Evolutionary conservation across 2,329 filamentous ascomycete genomes (phyloP), one percentile per base, ranked within the genome.

Genomic region (Septoria petroselini): DNA sequence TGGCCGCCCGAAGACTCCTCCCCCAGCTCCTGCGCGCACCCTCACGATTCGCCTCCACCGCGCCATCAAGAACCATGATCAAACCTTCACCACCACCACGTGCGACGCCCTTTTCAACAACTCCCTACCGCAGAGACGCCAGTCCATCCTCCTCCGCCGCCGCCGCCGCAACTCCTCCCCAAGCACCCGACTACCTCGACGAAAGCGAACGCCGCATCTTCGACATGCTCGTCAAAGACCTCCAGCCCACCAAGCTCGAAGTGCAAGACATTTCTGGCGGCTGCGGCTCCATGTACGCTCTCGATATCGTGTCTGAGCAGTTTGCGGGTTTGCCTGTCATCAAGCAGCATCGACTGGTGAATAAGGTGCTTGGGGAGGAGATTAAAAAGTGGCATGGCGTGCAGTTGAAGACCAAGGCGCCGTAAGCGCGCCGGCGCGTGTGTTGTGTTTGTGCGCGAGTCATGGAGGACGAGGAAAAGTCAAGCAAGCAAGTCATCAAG

Each of bases 261-360:
- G 74, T 93, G 7, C 84, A 85, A 67, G 88, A 94, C 70, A 81
- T 93, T 43, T 88, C 84, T 18, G 88, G 88, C 51, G 88, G 88
- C 23, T 94, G 88, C 71, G 88, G 88, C 7, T 87, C 83, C 64
- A 93, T 93, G 88, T 93, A 93, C 71, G 85, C 83, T 48, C 85
- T 94, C 58, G 84, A 91, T 62, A 83, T 93, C 57, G 78, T 82
- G 40, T 87, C 85, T 6, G 76, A 82, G 39, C 78, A 76, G 62
- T 94, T 94, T 70, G 76, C 77, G 46, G 88, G 87, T 39, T 68
- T 82, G 60, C 78, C 75, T 41, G 82, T 91, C 67, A 79, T 94
- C 53, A 88, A 88, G 76, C 88, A 93, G 73, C 88, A 93, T 71
- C 77, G 86, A 53, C 76, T 91, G 71, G 88, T 94, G 42, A 91